These are phyloP conservation scores for Cydonia oblonga DNA, from an alignment of 331 rosid species.

Conservation along the genomic window DNA sequence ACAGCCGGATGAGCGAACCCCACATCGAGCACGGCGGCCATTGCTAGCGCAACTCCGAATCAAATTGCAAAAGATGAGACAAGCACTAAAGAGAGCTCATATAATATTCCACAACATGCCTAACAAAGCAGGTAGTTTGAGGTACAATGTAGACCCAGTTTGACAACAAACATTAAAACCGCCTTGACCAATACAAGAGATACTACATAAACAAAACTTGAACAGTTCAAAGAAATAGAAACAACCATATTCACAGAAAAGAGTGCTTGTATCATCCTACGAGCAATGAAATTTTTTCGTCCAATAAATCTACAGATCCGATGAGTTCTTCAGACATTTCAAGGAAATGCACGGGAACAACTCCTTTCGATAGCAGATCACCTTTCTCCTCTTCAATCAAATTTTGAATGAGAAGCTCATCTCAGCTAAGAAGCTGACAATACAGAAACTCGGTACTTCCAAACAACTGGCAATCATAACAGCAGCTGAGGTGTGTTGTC, in stretches of 20 bases:
- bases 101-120: neutral
- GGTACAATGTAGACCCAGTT: neutral
- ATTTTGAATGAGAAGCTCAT: neutral
- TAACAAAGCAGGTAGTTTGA: neutral
- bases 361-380: neutral
- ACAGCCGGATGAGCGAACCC: neutral
- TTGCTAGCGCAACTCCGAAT: neutral
- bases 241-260: constrained; percentile 3
- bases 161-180: neutral
- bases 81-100: neutral
- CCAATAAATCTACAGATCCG: constrained; percentile 14
- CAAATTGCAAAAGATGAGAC: neutral
- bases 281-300: constrained; percentile 5
- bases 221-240: neutral
- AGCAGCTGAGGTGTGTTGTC: neutral
- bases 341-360: neutral
- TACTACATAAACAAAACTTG: constrained; percentile 8
- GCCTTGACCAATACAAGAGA: neutral
- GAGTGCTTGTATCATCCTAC: neutral
- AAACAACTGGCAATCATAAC: neutral
- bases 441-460: neutral
- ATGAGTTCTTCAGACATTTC: neutral
- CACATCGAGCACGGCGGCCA: neutral
- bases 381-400: neutral
- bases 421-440: neutral